A percentile compares a stretch with the other conserved stretches of the same genome.
These are phyloP conservation scores for Sistotremastrum suecicum DNA, from an alignment of 768 basidiomycete genomes.

Conservation along the genomic window DNA sequence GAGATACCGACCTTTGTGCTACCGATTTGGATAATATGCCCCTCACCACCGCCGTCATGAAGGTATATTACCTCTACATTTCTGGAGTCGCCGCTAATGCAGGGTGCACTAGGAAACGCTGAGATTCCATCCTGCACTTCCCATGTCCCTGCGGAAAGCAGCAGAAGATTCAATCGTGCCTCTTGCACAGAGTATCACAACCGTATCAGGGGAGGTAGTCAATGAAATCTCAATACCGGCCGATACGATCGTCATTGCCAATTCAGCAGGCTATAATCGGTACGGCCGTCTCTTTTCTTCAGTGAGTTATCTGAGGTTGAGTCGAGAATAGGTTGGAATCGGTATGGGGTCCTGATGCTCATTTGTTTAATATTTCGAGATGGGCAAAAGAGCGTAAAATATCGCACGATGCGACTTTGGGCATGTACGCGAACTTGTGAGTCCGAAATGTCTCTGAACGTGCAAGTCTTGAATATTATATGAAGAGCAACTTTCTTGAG, in stretches of 20 bases:
- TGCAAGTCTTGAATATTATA: no score
- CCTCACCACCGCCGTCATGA: constrained; percentile 33
- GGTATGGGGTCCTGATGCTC: no score
- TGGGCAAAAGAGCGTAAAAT: no score
- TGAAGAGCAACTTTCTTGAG: no score
- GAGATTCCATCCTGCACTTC: constrained; percentile 38
- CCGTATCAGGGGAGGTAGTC: constrained; percentile 28
- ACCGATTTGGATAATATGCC: constrained; percentile 37
- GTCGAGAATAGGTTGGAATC: no score
- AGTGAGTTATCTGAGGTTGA: no score
- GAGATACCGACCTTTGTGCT: constrained; percentile 26
- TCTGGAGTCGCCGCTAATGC: neutral
- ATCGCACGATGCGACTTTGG: no score
- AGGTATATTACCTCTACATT: constrained; percentile 15
- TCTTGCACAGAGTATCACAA: constrained; percentile 36
- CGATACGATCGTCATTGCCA: constrained; percentile 35
- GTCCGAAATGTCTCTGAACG: no score
- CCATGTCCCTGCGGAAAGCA: constrained; percentile 38
- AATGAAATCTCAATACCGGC: constrained; percentile 33
- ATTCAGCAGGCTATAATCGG: constrained; percentile 44
- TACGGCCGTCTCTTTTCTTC: constrained; percentile 6
- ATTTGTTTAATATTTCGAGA: no score
- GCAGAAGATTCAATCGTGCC: constrained; percentile 43
- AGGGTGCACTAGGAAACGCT: constrained; percentile 28
- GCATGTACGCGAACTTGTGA: no score